phyloP scores from a whole-genome alignment of 2,329 filamentous ascomycete species.

The Trichophyton schoenleinii region DNA sequence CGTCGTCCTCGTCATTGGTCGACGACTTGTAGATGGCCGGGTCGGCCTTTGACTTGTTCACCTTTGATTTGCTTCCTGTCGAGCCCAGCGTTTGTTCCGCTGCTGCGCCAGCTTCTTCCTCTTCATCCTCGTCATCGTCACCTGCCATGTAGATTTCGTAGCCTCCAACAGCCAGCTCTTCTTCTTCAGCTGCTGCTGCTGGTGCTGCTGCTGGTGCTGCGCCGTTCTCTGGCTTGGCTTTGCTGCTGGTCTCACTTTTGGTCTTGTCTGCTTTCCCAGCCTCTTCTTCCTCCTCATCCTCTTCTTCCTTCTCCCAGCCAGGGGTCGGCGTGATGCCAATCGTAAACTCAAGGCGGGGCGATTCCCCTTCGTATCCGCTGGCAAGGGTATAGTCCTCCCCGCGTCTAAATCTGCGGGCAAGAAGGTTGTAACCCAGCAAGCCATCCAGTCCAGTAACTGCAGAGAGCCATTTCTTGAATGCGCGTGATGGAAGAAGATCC shows the following conservation, averaged over 20 bases:
- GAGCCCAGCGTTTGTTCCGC: conserved; percentile 24
- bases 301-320: conserved; percentile 68
- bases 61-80: conserved; percentile 20
- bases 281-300: conserved; percentile 35
- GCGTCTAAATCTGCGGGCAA: conserved; percentile 77
- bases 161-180: conserved; percentile 33
- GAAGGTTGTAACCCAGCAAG: conserved; percentile 59
- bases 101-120: conserved; percentile 37
- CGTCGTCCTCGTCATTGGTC: conserved; percentile 55
- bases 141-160: conserved; percentile 81
- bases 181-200: conserved; percentile 21
- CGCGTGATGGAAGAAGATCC: conserved; percentile 65
- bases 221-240: conserved; percentile 16
- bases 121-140: conserved; percentile 56
- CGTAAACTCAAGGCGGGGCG: conserved; percentile 74
- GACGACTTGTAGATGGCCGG: conserved; percentile 77
- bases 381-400: conserved; percentile 88
- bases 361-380: conserved; percentile 58
- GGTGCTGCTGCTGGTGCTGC: conserved; percentile 27
- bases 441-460: conserved; percentile 59
- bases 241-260: neutral
- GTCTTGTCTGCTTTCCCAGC: conserved; percentile 26
- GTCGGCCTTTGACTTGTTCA: conserved; percentile 39
- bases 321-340: conserved; percentile 71
- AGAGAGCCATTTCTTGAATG: conserved; percentile 83